Conservation (phyloP, 805 yeast species). For the Pichia occidentalis region DNA sequence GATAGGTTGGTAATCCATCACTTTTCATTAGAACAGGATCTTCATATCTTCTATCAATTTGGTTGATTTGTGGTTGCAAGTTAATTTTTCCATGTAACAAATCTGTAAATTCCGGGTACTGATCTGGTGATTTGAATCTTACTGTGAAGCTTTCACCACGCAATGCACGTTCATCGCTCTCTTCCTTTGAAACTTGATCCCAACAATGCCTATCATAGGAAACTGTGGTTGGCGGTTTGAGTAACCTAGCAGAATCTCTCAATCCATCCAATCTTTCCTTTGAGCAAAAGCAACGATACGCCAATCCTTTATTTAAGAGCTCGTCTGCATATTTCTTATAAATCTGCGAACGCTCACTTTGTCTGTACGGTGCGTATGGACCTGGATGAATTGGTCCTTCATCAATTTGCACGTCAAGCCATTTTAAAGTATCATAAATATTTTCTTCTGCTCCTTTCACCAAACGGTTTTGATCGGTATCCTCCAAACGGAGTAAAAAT, state of each 20-base stretch:
- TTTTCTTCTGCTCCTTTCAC: conserved; percentile 79
- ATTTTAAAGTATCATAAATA: conserved; percentile 63
- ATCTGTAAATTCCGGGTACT: conserved; percentile 64
- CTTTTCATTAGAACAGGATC: conserved; percentile 86
- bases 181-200: conserved; percentile 35
- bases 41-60: conserved; percentile 68
- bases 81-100: conserved; percentile 70
- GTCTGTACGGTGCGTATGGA: conserved; percentile 82
- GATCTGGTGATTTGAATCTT: conserved; percentile 69
- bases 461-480: conserved; percentile 79
- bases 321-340: conserved; percentile 54
- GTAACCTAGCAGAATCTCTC: conserved; percentile 62
- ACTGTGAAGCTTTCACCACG: conserved; percentile 44
- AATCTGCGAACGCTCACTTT: conserved; percentile 67
- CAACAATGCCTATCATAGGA: conserved; percentile 84
- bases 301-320: conserved; percentile 58
- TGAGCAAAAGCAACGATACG: conserved; percentile 83
- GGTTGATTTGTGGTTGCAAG: conserved; percentile 74
- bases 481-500: conserved; percentile 80
- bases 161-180: conserved; percentile 33
- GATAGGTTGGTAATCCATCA: conserved; percentile 95
- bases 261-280: conserved; percentile 66
- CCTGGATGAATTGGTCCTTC: conserved; percentile 77
- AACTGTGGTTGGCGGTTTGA: conserved; percentile 85
- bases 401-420: conserved; percentile 74